Evolutionary conservation across 768 basidiomycete genomes (phyloP).

Genomic region (Pleurotus tuber-regium): DNA sequence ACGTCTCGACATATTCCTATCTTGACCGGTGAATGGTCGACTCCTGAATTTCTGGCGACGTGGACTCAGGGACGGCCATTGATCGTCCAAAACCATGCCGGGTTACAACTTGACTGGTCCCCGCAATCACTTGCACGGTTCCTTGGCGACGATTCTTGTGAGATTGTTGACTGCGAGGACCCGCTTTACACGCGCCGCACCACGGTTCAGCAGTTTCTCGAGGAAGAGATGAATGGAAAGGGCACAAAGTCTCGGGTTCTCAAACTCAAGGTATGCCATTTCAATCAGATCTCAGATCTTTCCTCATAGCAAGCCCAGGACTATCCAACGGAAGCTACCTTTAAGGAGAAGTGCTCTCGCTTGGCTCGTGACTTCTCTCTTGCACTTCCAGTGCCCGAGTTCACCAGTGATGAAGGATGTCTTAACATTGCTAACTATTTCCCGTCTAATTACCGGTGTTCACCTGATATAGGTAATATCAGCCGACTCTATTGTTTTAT

Average conservation of each 20-base stretch:
- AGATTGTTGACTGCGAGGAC: conserved; percentile 55
- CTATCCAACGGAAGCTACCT: conserved; percentile 67
- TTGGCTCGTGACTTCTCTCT: conserved; percentile 62
- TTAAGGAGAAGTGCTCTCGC: conserved; percentile 59
- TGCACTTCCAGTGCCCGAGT: conserved; percentile 63
- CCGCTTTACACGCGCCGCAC: conserved; percentile 28
- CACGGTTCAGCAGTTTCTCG: conserved; percentile 24
- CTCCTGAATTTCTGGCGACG: neutral
- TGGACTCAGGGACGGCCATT: neutral
- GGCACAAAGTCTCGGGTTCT: too few relatives aligned
- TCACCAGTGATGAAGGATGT: conserved; percentile 62
- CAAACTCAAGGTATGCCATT: conserved; percentile 9
- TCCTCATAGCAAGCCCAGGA: conserved; percentile 31
- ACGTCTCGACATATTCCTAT: neutral
- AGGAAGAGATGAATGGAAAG: neutral
- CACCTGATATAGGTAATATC: conserved; percentile 55
- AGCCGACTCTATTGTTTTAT: conserved; percentile 7
- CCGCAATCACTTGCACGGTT: conserved; percentile 58
- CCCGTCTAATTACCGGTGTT: conserved; percentile 48
- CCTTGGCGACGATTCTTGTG: conserved; percentile 44
- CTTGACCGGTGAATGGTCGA: neutral
- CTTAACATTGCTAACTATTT: conserved; percentile 69
- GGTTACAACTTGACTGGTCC: conserved; percentile 41
- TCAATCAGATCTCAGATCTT: neutral
- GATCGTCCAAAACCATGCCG: neutral